Evolutionary conservation across 805 yeast genomes (phyloP).

Genomic region (Cyberlindnera mycetangii): DNA sequence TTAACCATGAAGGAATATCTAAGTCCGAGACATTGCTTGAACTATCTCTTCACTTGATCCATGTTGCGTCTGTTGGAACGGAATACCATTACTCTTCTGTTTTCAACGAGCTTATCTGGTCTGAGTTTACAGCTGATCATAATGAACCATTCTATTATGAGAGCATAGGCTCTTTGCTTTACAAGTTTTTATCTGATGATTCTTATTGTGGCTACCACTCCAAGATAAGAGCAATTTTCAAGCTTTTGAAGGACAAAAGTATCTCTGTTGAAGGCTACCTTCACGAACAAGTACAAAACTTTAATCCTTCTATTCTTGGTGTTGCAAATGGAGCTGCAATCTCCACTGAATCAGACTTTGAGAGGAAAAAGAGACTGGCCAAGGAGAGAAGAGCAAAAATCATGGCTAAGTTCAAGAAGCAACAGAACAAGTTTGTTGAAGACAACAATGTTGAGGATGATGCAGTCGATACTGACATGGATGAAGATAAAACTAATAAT

Average conservation of each 20-base stretch:
- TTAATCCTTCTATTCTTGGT: constrained; percentile 22
- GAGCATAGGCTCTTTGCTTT: constrained; percentile 38
- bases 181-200: constrained; percentile 41
- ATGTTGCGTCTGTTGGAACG: constrained; percentile 46
- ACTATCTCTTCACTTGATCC: constrained; percentile 63
- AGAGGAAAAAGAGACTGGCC: constrained; percentile 65
- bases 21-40: constrained; percentile 58
- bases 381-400: constrained; percentile 66
- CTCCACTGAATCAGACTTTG: constrained; percentile 36
- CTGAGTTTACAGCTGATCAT: constrained; percentile 34
- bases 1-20: constrained; percentile 31
- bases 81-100: constrained; percentile 28
- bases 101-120: constrained; percentile 35
- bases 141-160: constrained; percentile 37
- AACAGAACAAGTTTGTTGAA: constrained; percentile 72
- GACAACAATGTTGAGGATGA: constrained; percentile 37
- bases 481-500: constrained; percentile 33
- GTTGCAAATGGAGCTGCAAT: constrained; percentile 1
- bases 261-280: constrained; percentile 30
- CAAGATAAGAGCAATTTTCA: constrained; percentile 55
- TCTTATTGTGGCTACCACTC: constrained; percentile 43
- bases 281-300: constrained; percentile 36
- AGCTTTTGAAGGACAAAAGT: constrained; percentile 29
- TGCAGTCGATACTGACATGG: constrained; percentile 37
- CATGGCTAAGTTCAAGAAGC: constrained; percentile 74